Percentiles rank a stretch among this genome's conserved stretches.
Evolutionary conservation across 805 yeast species (phyloP).

Genomic region (Metschnikowia shivogae): DNA sequence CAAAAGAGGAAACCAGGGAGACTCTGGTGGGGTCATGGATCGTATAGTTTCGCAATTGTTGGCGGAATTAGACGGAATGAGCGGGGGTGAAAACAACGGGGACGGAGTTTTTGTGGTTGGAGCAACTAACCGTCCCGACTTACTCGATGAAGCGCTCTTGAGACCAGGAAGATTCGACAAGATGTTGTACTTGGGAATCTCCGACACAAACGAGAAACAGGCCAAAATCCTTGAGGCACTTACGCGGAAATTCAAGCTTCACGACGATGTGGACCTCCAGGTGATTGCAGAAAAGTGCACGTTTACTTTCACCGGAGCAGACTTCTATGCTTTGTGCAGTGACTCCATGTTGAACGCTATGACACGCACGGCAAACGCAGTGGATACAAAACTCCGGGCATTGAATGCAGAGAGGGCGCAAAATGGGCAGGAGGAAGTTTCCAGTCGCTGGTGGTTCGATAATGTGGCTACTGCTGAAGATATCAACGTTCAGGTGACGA

Average conservation of each 20-base stretch:
- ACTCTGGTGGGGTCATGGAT: slow-evolving; percentile 99
- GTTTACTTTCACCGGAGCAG: slow-evolving; percentile 95
- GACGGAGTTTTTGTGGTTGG: slow-evolving; percentile 97
- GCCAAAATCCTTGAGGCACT: slow-evolving; percentile 80
- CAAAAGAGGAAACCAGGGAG: slow-evolving; percentile 97
- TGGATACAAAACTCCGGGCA: slow-evolving; percentile 57
- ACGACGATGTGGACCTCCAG: slow-evolving; percentile 53
- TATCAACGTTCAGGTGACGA: slow-evolving; percentile 59
- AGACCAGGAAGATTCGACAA: slow-evolving; percentile 96
- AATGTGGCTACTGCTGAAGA: slow-evolving; percentile 67
- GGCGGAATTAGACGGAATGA: slow-evolving; percentile 97
- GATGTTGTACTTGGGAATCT: slow-evolving; percentile 87
- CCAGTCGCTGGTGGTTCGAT: slow-evolving; percentile 89
- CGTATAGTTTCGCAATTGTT: slow-evolving; percentile 92
- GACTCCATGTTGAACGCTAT: slow-evolving; percentile 96
- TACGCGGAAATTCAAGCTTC: slow-evolving; percentile 73
- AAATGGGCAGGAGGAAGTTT: slow-evolving; percentile 42
- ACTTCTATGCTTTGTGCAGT: slow-evolving; percentile 91
- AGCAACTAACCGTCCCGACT: slow-evolving; percentile 96
- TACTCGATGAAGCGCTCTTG: slow-evolving; percentile 87
- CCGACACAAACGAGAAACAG: slow-evolving; percentile 89
- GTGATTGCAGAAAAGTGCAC: slow-evolving; percentile 69
- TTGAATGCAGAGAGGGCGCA: slow-evolving; percentile 40
- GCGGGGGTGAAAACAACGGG: slow-evolving; percentile 48
- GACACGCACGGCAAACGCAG: slow-evolving; percentile 79